phyloP scores from a whole-genome alignment of 768 basidiomycete species.

The Piloderma croceum region DNA sequence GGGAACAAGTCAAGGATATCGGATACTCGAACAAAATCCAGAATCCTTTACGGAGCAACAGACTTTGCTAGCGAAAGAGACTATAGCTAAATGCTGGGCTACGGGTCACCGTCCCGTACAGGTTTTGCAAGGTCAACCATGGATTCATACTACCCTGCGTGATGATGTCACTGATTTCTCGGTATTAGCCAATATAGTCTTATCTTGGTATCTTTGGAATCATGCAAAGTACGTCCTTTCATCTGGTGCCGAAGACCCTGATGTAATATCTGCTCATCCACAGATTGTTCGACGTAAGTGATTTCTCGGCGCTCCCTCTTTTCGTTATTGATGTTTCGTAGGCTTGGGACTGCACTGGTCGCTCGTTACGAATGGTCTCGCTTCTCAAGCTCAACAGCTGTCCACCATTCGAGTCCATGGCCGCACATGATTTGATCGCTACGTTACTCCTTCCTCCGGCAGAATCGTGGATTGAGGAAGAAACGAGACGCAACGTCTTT shows the following conservation, averaged over 20 bases:
- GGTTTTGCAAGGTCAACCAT: conserved; percentile 50
- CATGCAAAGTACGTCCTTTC: conserved; percentile 52
- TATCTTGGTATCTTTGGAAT: conserved; percentile 71
- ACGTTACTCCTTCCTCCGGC: conserved; percentile 57
- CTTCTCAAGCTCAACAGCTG: conserved; percentile 69
- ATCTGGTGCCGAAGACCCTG: conserved; percentile 3
- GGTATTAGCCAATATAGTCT: conserved; percentile 61
- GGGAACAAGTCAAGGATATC: conserved; percentile 38
- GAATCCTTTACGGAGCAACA: conserved; percentile 66
- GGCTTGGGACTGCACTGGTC: conserved; percentile 57
- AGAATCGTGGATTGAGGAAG: conserved; percentile 61
- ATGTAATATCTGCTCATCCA: no score
- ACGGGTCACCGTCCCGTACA: conserved; percentile 54
- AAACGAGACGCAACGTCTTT: conserved; percentile 65
- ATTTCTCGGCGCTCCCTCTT: not conserved
- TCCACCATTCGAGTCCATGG: conserved; percentile 60
- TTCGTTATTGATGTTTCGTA: conserved; percentile 21
- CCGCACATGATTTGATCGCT: conserved; percentile 49
- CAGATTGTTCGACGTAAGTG: conserved; percentile 69
- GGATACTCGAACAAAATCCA: conserved; percentile 40
- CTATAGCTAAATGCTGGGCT: conserved; percentile 40
- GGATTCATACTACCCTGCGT: conserved; percentile 1
- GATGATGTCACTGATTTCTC: no score
- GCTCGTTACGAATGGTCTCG: conserved; percentile 51
- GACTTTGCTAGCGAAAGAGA: conserved; percentile 47